Percentiles rank a stretch among this genome's conserved stretches.
phyloP scores from a whole-genome alignment of 805 yeast species.

The Ogataea allantospora region DNA sequence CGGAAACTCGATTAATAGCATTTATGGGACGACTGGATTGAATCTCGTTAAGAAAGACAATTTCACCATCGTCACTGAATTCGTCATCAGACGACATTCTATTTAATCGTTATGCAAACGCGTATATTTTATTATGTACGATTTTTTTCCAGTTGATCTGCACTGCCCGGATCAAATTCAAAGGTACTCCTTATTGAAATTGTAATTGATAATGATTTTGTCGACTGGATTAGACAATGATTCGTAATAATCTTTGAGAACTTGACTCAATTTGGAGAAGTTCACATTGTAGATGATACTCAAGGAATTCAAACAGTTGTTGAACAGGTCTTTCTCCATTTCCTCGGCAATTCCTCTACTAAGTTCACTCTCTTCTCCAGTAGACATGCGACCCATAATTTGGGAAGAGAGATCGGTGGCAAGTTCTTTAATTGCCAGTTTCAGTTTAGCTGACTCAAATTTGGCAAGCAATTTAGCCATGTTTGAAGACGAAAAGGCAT shows the following conservation, averaged over 20 bases:
- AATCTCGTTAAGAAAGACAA: conserved; percentile 15
- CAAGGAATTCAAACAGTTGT: conserved; percentile 66
- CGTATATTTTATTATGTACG: conserved; percentile 7
- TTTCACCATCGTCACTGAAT: conserved; percentile 28
- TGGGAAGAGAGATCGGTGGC: conserved; percentile 57
- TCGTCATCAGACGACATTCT: conserved; percentile 21
- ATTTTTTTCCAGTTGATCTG: conserved; percentile 3
- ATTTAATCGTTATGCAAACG: conserved; percentile 9
- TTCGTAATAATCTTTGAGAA: conserved; percentile 56
- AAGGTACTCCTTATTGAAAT: conserved; percentile 29
- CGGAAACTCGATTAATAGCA: conserved; percentile 23
- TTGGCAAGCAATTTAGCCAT: conserved; percentile 55
- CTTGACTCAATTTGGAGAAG: conserved; percentile 51
- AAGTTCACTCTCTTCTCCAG: conserved; percentile 27
- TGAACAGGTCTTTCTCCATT: conserved; percentile 53
- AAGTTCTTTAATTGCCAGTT: conserved; percentile 51
- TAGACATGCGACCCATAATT: conserved; percentile 31
- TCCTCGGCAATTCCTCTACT: conserved; percentile 32
- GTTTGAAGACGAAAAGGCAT: conserved; percentile 60
- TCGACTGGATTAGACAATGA: conserved; percentile 30
- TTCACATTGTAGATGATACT: conserved; percentile 58
- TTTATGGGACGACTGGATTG: not conserved
- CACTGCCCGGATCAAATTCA: conserved; percentile 12
- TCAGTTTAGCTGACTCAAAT: conserved; percentile 59
- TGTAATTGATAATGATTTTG: conserved; percentile 31